Evolutionary conservation across 2,329 filamentous ascomycete species (phyloP).

Genomic region (Orbilia blumenaviensis): DNA sequence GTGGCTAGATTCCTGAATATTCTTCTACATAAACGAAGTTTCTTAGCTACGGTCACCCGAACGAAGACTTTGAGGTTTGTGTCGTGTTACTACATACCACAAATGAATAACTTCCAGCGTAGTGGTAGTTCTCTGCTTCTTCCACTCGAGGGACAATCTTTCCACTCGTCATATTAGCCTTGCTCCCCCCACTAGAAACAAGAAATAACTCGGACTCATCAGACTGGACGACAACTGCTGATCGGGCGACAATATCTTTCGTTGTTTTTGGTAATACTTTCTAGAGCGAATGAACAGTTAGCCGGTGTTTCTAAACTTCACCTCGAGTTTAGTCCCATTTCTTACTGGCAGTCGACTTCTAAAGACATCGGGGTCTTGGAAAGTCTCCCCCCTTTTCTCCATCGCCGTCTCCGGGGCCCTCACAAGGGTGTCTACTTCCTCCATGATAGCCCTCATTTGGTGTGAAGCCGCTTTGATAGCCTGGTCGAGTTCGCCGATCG

Average conservation of each 20-base stretch:
- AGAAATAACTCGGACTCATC: constrained; percentile 46
- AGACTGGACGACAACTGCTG: constrained; percentile 48
- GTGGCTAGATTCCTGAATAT: constrained; percentile 20
- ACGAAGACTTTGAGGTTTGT: background rate
- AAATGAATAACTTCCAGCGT: constrained; percentile 25
- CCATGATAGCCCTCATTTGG: constrained; percentile 55
- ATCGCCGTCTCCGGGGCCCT: constrained; percentile 11
- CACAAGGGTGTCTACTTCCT: constrained; percentile 43
- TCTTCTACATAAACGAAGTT: constrained; percentile 17
- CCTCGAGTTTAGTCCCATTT: background rate
- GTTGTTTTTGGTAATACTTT: constrained; percentile 32
- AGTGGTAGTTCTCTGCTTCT: constrained; percentile 17
- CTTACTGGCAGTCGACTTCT: constrained; percentile 42
- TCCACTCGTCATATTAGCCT: constrained; percentile 40
- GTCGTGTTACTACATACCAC: background rate
- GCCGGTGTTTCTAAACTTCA: background rate
- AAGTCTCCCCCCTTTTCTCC: background rate
- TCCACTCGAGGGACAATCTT: constrained; percentile 15
- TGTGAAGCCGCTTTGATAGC: constrained; percentile 23
- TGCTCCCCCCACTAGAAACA: constrained; percentile 28
- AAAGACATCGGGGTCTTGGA: constrained; percentile 40
- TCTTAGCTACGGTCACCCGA: background rate
- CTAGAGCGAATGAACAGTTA: background rate
- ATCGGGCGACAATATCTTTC: constrained; percentile 31
- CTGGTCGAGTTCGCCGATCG: constrained; percentile 20